Conservation (phyloP, 2,329 filamentous ascomycete genomes). For the Beauveria australis region DNA sequence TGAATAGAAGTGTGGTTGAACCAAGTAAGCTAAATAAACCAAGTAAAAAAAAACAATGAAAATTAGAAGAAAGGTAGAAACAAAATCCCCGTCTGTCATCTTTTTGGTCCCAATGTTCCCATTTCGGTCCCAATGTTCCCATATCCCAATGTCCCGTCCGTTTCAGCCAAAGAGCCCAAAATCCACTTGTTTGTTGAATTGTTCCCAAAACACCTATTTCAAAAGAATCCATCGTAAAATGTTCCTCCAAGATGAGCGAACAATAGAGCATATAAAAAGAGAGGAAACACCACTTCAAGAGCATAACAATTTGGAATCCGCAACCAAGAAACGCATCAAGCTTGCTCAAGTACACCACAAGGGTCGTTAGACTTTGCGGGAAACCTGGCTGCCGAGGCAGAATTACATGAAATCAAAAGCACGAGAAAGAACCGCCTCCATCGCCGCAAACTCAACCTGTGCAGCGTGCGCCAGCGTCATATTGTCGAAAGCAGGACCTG, state of each 20-base stretch:
- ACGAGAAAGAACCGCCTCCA: conserved; percentile 41
- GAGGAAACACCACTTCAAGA: neutral
- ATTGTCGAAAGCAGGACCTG: conserved; percentile 34
- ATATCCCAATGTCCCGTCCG: neutral
- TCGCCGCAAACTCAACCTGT: conserved; percentile 36
- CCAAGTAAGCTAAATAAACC: neutral
- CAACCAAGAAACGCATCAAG: too few species aligned
- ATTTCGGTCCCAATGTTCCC: neutral
- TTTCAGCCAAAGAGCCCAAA: neutral
- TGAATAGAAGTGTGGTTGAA: neutral
- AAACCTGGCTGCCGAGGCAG: too few species aligned
- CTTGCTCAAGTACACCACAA: too few species aligned
- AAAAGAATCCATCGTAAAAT: conserved; percentile 3
- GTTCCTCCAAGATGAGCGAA: neutral
- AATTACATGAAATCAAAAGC: conserved; percentile 21
- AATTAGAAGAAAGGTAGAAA: neutral
- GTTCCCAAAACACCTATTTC: conserved; percentile 4
- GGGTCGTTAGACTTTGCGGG: too few species aligned
- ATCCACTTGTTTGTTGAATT: neutral
- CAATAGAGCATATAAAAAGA: neutral
- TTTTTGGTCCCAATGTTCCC: neutral
- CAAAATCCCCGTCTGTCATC: neutral
- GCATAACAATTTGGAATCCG: neutral
- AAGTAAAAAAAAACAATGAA: neutral
- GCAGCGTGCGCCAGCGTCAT: conserved; percentile 41